Conservation (phyloP, 768 basidiomycete species). For the Mycena alexandri region DNA sequence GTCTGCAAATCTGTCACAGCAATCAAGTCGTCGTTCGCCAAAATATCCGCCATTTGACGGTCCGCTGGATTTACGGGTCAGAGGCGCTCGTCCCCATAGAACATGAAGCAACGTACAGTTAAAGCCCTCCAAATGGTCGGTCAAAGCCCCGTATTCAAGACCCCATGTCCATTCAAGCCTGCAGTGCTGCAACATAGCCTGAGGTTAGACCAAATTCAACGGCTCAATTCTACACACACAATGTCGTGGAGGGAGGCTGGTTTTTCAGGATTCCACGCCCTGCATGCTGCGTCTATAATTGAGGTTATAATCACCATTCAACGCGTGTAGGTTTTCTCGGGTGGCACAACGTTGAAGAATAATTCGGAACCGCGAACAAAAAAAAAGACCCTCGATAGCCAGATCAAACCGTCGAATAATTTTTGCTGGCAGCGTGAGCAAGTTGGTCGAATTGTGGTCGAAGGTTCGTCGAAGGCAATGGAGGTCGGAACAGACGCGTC, state of each 20-base stretch:
- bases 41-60: conserved; percentile 1
- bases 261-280: neutral
- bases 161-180: conserved; percentile 20
- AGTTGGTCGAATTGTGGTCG: too few species aligned
- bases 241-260: neutral
- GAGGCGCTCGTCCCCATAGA: neutral
- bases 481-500: too few species aligned
- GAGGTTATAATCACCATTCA: neutral
- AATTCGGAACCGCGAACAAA: too few species aligned
- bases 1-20: conserved; percentile 1
- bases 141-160: conserved; percentile 7
- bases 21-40: conserved; percentile 6
- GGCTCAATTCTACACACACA: neutral
- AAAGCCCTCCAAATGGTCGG: neutral
- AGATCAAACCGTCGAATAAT: too few species aligned
- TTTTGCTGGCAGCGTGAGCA: too few species aligned
- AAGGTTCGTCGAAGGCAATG: too few species aligned
- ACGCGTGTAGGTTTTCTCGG: too few species aligned
- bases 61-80: neutral
- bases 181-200: conserved; percentile 2
- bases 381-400: too few species aligned
- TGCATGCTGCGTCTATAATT: neutral
- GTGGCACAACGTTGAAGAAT: too few species aligned
- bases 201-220: neutral
- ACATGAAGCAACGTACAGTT: neutral